Base-by-base conservation (phyloP, 345 rosid genomes). In the Lumnitzera racemosa region DNA sequence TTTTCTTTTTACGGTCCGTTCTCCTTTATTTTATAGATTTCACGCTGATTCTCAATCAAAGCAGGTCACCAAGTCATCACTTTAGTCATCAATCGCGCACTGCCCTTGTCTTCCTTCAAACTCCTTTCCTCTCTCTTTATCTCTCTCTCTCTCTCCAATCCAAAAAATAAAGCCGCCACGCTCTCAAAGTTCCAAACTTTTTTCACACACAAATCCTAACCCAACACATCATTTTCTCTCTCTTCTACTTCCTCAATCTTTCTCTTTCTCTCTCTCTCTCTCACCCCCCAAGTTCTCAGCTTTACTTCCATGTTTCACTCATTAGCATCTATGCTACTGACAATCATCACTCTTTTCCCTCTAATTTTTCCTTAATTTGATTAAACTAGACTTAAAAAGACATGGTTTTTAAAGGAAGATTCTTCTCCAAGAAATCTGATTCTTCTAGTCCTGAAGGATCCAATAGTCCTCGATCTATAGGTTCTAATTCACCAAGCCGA, bases 361-460 rank as follows among this genome's bases (percentile, higher is more conserved):
- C 24, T 5, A 20, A 5, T 15, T 15, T 23, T 11, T 15, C 56
- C 56, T 15, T 23, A 31, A 53, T 25, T 23, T 12, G 31, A 49
- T 16, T 16, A 16, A 49, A 14, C 52, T 14, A 49, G 9, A 14
- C n/a, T 4, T 16, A 14, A 49, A 25, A 5, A 23, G 49, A 25
- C 59, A 94, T 94, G 99, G 96, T 90, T 23, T 95, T 95, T 85
- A 95, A 88, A 80, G 92, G 86, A 81, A 88, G 88, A 68, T 86
- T 89, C 43, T 91, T 95, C 83, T 92, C 96, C 12, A 88, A 82
- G 86, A 90, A 90, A 68, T 90, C 99, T 2, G 92, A 81, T 63
- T 66, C 99, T 46, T 84, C 96, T 10, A 81, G 90, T 62, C 92
- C 95, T 5, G 96, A 88, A 57, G 89, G 85, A 69, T 88, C 96